Percentiles rank a stretch among this genome's conserved stretches.
Evolutionary conservation across 768 basidiomycete genomes (phyloP).

Genomic region (Botryobasidium botryosum): DNA sequence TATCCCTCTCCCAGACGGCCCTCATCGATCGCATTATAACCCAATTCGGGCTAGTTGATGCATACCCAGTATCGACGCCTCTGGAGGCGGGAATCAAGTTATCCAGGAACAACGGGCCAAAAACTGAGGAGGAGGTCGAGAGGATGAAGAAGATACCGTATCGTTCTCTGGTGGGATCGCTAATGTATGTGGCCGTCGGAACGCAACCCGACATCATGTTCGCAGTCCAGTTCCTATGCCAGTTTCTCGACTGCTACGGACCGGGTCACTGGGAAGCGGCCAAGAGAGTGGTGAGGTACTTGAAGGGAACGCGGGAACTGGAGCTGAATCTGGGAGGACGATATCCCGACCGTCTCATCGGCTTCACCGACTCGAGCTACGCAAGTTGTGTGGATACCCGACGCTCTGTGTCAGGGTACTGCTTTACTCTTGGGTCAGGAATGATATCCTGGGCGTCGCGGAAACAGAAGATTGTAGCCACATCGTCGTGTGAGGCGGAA

Average conservation of each 20-base stretch:
- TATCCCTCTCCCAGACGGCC: constrained; percentile 5
- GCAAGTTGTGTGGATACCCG: constrained; percentile 17
- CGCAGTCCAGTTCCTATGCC: constrained; percentile 4
- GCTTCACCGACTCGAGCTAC: constrained; percentile 18
- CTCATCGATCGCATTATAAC: constrained; percentile 10
- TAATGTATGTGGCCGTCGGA: constrained; percentile 9
- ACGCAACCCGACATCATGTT: constrained; percentile 13
- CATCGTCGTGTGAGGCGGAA: constrained; percentile 20
- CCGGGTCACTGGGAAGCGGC: constrained; percentile 18
- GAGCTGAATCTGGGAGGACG: constrained; percentile 4
- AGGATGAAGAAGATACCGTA: constrained; percentile 13
- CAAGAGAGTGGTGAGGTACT: constrained; percentile 16
- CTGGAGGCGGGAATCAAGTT: too few relatives aligned
- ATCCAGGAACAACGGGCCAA: constrained; percentile 20
- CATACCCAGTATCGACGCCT: constrained; percentile 9
- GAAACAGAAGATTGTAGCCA: constrained; percentile 24
- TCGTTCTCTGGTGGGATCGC: constrained; percentile 7
- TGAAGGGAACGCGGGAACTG: constrained; percentile 5
- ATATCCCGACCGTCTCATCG: too few relatives aligned
- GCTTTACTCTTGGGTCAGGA: constrained; percentile 22
- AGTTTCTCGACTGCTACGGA: constrained; percentile 11
- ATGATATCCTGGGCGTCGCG: constrained; percentile 24
- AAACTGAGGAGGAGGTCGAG: constrained; percentile 1
- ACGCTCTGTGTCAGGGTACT: constrained; percentile 23
- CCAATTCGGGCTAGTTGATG: constrained; percentile 4